Evolutionary conservation across 179 eudicot species (phyloP), one percentile per base, ranked within the genome.

Genomic region (Beta macrorhiza): DNA sequence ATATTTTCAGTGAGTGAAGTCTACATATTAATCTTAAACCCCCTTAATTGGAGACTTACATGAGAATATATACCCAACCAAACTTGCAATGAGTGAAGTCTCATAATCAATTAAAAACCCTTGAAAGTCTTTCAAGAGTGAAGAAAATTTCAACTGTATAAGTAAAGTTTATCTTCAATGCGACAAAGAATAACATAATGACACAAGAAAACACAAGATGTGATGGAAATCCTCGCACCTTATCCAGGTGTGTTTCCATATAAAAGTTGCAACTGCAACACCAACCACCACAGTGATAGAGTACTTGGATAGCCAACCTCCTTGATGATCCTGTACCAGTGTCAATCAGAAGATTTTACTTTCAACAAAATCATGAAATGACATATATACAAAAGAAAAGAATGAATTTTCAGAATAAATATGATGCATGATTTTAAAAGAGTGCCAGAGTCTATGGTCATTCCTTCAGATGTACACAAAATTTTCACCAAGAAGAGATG

Each of bases 241-340:
- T 84, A 79, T 79, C 88, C 88, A 75, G 79, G 88, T 81, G 61
- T 78, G 88, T 74, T 85, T 85, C 85, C 90, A 88, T 47, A 88
- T 77, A 79, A 83, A 86, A 77, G 88, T 83, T 56, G 88, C 86
- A 74, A 88, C 90, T 67, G 87, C 88, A 65, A 88, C 69, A 32
- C 90, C 88, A 70, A 84, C 88, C 76, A 86, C 87, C 49, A 86
- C 82, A 51, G 90, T 88, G 82, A 85, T 87, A 74, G 88, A 83
- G 82, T 76, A 83, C 74, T 88, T 85, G 77, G 84, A 79, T 22
- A 86, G 77, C 90, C 88, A 88, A 80, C 85, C 85, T 80, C 81
- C 82, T 79, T 84, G 87, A 72, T 74, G 82, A 81, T 86, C 88
- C 88, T 82, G 85, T 81, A 63, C 78, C 61, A 77, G 14, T 15